Percentiles rank a stretch among this genome's conserved stretches.
These are phyloP conservation scores for Lavandula angustifolia DNA, from an alignment of 257 asterid genomes.

Conservation along the genomic window DNA sequence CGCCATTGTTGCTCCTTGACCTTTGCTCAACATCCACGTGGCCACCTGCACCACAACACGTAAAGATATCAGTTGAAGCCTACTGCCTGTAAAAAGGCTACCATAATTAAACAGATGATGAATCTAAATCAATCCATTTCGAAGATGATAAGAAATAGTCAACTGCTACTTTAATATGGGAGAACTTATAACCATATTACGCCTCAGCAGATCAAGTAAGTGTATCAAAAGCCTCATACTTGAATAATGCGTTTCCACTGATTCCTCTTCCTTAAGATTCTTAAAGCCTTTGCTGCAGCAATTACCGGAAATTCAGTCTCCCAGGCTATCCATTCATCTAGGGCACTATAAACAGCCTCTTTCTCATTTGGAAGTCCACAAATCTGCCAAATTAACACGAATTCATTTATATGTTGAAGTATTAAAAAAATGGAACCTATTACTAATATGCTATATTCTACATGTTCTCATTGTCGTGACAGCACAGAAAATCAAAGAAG, in stretches of 20 bases:
- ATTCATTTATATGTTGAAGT: background rate
- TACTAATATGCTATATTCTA: no score
- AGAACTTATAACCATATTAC: background rate
- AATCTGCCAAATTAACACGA: constrained; percentile 45
- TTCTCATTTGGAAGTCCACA: constrained; percentile 83
- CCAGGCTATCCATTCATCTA: constrained; percentile 92
- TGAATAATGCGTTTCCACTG: constrained; percentile 82
- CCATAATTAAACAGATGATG: background rate
- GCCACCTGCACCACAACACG: constrained; percentile 49
- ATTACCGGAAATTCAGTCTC: constrained; percentile 88
- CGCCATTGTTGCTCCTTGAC: constrained; percentile 80
- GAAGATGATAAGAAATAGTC: background rate
- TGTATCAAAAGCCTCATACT: constrained; percentile 41
- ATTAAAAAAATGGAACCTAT: no score
- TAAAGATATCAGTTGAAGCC: constrained; percentile 25
- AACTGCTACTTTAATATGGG: background rate
- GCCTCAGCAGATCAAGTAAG: background rate
- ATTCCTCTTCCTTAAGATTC: constrained; percentile 62
- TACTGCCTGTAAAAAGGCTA: background rate
- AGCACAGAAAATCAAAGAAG: no score
- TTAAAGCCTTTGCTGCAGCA: constrained; percentile 92
- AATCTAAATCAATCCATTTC: constrained; percentile 2
- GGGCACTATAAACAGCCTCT: constrained; percentile 74
- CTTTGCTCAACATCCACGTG: constrained; percentile 88
- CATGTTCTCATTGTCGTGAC: no score